Evolutionary conservation across 1,139 yeast species (phyloP), one percentile per base, ranked within the genome.

Genomic region (Yamadazyma triangularis): DNA sequence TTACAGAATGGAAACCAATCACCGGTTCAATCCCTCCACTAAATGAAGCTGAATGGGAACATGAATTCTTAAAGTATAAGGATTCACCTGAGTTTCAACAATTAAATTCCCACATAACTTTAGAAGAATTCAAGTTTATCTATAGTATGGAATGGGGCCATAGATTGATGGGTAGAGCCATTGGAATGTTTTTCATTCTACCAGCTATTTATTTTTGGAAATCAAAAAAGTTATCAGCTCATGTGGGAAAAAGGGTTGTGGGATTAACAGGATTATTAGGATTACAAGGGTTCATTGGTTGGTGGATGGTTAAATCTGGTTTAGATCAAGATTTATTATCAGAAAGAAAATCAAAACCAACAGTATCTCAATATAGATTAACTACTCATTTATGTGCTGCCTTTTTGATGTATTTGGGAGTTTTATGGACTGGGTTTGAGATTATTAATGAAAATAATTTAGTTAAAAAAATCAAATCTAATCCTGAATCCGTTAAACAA

Each of bases 241-340:
- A 77, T 41, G 80, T 86, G 3, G 81, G 88, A 30, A 66, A 66
- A 36, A 70, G 88, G 40, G 66, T 91, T 13, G 58, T 84, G 15
- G 83, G 85, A 2, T 73, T 93, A 30, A 75, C 95, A 25, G 79
- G 73, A 1, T 64, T 91, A 32, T 69, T 93, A 36, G 98, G 96
- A 9, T 63, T 93, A 28, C 98, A 93, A 65, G 98, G 98, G 28
- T 82, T 81, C 33, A 83, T 93, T 46, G 98, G 98, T 23, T 93
- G 98, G 98, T 93, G 99, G 99, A 93, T 93, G 99, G 98, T 93
- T 35, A 80, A 84, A 48, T 86, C 96, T 5, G 99, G 99, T 26
- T 71, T 93, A 40, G 95, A 89, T 52, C 83, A 84, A 51, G 73
- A 82, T 31, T 81, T 83, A 48, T 64, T 93, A 35, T 74, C 74